Base-by-base conservation (phyloP, 2,329 filamentous ascomycete species). In the Verticillium longisporum region DNA sequence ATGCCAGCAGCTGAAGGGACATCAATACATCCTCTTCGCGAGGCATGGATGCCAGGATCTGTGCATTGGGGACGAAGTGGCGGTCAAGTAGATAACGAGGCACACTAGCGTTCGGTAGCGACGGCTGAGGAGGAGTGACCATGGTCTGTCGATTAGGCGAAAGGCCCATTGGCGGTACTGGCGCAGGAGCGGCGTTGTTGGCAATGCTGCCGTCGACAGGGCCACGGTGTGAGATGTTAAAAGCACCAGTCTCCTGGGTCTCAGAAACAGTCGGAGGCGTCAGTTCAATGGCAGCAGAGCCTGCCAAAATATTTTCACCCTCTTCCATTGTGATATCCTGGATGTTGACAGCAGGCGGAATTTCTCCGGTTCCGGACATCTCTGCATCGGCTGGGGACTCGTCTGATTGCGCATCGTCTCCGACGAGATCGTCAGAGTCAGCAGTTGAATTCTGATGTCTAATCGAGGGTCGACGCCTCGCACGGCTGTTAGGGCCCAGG, bases 1-100 rank as follows among this genome's bases (percentile, higher is more conserved):
- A 99, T 15, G 95, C 95, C 55, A 99, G 84, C 21, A 99, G 85
- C 75, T 99, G 95, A 41, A 99, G 83, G 6, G 95, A 97, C 94
- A 99, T 97, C 65, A 99, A 81, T 2, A 99, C 95, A 70, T 99
- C 95, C 74, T 99, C 95, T 69, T 99, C 95, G 58, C 95, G 87
- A 10, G 95, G 95, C 90, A 98, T 96, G 11, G 92, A 89, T 33
- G 93, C 91, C 36, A 97, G 79, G 68, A 96, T 88, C 67, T 89
- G 88, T 15, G 89, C 84, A 69, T 86, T 85, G 32, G 90, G 86
- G 41, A 86, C 83, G 59, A 88, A 75, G 56, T 86, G 86, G 41
- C 89, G 88, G 68, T 96, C 90, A 58, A 92, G 84, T 32, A 93
- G 83, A 70, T 94, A 95, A 61, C 90, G 85, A 50, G 92, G 88